Base-by-base conservation (phyloP, 108 stramenopile genomes). In the Discostella stelligeroides region DNA sequence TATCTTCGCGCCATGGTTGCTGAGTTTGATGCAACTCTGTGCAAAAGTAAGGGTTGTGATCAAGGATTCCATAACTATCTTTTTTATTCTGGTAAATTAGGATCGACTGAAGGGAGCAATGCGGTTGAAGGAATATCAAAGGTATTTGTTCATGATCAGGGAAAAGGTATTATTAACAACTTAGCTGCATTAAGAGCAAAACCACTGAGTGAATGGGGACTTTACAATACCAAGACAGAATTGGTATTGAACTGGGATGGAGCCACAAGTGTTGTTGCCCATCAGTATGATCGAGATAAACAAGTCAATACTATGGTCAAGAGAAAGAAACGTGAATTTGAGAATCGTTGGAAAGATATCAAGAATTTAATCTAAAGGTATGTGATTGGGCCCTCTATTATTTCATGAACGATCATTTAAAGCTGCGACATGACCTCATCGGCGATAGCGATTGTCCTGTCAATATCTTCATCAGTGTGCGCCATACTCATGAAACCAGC, bases 401-500 rank as follows among this genome's bases (percentile, higher is more conserved):
- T n/a, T n/a, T 61, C 40, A 61, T 29, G 13, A 54, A 28, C 14
- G n/a, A 54, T 27, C 24, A 61, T 80, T 89, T 96, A 95, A 80
- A 98, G 74, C 60, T 82, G 74, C 53, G 93, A 81, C 81, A 98
- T 79, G 48, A 98, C 98, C 60, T 98, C 97, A 64, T 90, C 89
- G 17, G 98, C 98, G 60, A 96, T 95, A n/a, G 88, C 96, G 84
- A 98, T 93, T 30, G 98, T 98, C 68, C 86, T 86, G 34, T 98
- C 95, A 59, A 98, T 91, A 70, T 98, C 98, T 62, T 86, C 97
- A 56, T 98, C 97, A 7, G 98, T 97, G 80, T 98, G 98, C 41
- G 93, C 86, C 79, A 96, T 79, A 18, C 93, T 95, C 95, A 96
- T 98, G 92, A 98, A 98, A 29, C 97, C 97, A 43, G 98, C 97